Evolutionary conservation across 108 stramenopile genomes (phyloP).

Genomic region (Discostella pseudostelligera): DNA sequence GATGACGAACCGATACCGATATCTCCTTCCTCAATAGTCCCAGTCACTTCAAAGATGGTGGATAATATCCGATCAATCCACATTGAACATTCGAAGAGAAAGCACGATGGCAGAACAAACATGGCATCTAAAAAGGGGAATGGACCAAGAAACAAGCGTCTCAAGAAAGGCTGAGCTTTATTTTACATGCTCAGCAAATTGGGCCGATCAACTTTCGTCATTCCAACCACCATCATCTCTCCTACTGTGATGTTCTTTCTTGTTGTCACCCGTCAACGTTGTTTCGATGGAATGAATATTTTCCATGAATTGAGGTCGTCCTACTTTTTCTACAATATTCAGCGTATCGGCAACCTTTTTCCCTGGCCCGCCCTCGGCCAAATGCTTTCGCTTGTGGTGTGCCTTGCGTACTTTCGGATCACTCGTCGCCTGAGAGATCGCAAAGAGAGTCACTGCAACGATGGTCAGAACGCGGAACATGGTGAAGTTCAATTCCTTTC

Average conservation of each 20-base stretch:
- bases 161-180: background rate
- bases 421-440: background rate
- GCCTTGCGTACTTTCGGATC: slow-evolving; percentile 6
- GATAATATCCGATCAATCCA: slow-evolving; percentile 12
- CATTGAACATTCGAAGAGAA: slow-evolving; percentile 6
- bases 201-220: background rate
- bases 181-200: background rate
- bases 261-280: too few relatives aligned
- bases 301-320: background rate
- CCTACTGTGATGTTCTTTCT: too few relatives aligned
- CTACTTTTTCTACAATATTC: background rate
- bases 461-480: slow-evolving; percentile 3
- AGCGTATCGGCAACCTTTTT: background rate
- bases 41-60: slow-evolving; percentile 18
- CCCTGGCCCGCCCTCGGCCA: slow-evolving; percentile 2
- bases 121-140: background rate
- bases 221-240: too few relatives aligned
- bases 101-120: background rate
- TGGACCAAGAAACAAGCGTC: background rate
- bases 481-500: background rate
- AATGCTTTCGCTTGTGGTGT: background rate
- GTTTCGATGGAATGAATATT: background rate
- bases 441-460: slow-evolving; percentile 3
- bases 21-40: slow-evolving; percentile 3
- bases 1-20: background rate